Evolutionary conservation across 2,329 filamentous ascomycete species (phyloP).

Genomic region (Fonsecaea pugnacius): DNA sequence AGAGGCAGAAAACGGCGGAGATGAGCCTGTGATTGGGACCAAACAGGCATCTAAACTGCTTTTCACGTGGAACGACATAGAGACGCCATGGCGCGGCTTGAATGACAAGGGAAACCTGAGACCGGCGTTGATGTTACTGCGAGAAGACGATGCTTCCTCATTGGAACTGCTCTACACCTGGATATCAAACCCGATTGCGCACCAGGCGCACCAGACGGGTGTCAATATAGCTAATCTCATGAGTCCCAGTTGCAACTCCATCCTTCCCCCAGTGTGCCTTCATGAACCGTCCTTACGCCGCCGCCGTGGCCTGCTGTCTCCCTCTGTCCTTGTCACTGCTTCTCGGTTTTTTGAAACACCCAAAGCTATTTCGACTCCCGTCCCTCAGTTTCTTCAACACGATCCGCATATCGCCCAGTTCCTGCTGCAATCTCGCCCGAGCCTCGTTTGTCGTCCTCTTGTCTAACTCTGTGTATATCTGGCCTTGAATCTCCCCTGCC

Average conservation of each 20-base stretch:
- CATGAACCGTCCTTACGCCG: neutral
- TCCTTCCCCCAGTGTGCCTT: neutral
- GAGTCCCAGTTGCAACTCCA: neutral
- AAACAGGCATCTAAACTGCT: neutral
- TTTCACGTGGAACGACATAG: neutral
- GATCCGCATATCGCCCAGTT: constrained; percentile 85
- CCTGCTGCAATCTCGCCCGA: constrained; percentile 75
- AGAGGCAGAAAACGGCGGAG: constrained; percentile 43
- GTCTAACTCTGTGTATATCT: constrained; percentile 92
- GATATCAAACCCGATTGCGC: neutral
- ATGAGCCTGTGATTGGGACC: neutral
- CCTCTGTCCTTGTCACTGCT: constrained; percentile 35
- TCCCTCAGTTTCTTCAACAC: constrained; percentile 84
- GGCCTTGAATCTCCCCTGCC: constrained; percentile 78
- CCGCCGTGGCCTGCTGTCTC: constrained; percentile 17
- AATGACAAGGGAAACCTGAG: neutral
- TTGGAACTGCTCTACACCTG: neutral
- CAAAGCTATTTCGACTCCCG: constrained; percentile 81
- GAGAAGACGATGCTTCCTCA: neutral
- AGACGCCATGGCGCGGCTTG: neutral
- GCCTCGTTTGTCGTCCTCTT: constrained; percentile 86
- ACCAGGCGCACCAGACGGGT: neutral
- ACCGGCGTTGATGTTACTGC: neutral
- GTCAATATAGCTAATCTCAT: neutral
- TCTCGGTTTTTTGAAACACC: constrained; percentile 75